phyloP scores from a whole-genome alignment of 225 moss, liverwort and hornwort genomes.

The Asterella californica region DNA sequence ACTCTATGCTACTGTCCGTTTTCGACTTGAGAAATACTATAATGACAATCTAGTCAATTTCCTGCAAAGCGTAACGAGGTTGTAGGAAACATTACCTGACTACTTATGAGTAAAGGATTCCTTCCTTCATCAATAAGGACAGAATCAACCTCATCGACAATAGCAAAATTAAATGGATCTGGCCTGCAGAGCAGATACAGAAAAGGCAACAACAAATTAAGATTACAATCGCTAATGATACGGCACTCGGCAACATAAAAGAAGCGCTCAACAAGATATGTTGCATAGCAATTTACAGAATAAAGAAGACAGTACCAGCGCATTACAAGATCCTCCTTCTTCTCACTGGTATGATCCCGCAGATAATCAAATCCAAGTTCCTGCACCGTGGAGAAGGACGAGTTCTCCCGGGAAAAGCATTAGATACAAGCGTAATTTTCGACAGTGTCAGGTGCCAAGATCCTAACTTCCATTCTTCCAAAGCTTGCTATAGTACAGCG shows the following conservation, averaged over 20 bases:
- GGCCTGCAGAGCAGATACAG: slow-evolving; percentile 46
- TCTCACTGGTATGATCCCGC: slow-evolving; percentile 92
- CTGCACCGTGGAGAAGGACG: slow-evolving; percentile 20
- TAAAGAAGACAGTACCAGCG: slow-evolving; percentile 47
- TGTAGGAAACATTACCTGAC: slow-evolving; percentile 32
- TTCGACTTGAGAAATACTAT: not conserved
- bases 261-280: not conserved
- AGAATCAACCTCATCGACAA: slow-evolving; percentile 97
- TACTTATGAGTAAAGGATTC: slow-evolving; percentile 95
- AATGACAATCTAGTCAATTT: not conserved
- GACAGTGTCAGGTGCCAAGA: not conserved
- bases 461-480: not conserved
- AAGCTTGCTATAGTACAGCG: not conserved
- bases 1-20: too few species aligned
- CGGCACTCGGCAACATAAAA: not conserved
- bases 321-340: slow-evolving; percentile 95
- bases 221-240: not conserved
- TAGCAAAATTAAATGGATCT: slow-evolving; percentile 89
- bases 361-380: slow-evolving; percentile 99
- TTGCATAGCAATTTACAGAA: not conserved
- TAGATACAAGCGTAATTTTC: not conserved
- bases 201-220: not conserved
- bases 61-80: not conserved
- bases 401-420: not conserved
- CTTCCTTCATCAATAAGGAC: slow-evolving; percentile 97